Conservation (phyloP, 2,329 filamentous ascomycete genomes). For the Corynespora cassiicola region DNA sequence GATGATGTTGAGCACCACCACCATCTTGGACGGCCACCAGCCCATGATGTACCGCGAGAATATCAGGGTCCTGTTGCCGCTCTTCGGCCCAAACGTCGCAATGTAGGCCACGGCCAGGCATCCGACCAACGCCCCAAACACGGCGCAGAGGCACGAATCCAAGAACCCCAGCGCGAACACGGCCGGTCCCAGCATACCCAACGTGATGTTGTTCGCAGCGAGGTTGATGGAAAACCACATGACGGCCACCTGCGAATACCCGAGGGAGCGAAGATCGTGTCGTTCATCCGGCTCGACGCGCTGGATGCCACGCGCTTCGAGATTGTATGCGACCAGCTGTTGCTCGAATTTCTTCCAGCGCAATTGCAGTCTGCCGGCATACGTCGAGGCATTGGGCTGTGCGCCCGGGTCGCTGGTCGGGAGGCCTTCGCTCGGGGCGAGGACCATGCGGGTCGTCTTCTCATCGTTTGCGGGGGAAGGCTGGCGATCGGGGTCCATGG, state of each 20-base stretch:
- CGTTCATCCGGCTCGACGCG: slow-evolving; percentile 63
- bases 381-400: slow-evolving; percentile 4
- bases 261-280: slow-evolving; percentile 57
- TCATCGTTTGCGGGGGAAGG: slow-evolving; percentile 20
- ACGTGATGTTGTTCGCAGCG: slow-evolving; percentile 67
- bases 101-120: slow-evolving; percentile 64
- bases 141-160: slow-evolving; percentile 62
- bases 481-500: slow-evolving; percentile 25
- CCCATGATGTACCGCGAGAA: slow-evolving; percentile 67
- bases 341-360: slow-evolving; percentile 46
- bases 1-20: slow-evolving; percentile 68
- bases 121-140: slow-evolving; percentile 65
- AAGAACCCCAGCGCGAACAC: slow-evolving; percentile 65
- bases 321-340: slow-evolving; percentile 57
- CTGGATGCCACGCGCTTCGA: slow-evolving; percentile 67
- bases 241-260: slow-evolving; percentile 62
- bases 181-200: slow-evolving; percentile 68
- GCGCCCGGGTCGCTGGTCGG: slow-evolving; percentile 21
- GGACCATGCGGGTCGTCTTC: slow-evolving; percentile 26
- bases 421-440: slow-evolving; percentile 30
- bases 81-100: slow-evolving; percentile 66
- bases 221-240: slow-evolving; percentile 70
- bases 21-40: slow-evolving; percentile 69
- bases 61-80: slow-evolving; percentile 68
- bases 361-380: slow-evolving; percentile 19